phyloP scores from a whole-genome alignment of 495 filamentous ascomycete genomes.

The Penicillium lagena region DNA sequence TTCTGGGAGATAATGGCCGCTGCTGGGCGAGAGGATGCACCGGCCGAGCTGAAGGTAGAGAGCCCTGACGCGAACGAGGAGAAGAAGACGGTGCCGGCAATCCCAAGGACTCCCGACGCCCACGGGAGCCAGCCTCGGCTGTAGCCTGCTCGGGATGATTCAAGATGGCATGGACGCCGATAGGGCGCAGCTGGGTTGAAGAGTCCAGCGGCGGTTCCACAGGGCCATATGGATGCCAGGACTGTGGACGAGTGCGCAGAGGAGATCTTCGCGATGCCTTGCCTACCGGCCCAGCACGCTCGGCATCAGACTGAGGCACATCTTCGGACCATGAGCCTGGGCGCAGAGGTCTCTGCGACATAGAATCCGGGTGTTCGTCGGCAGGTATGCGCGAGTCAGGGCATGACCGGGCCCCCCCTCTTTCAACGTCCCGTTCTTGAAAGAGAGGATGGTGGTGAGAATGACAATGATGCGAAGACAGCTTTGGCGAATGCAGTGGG shows the following conservation, averaged over 20 bases:
- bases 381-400: slow-evolving; percentile 19
- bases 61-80: slow-evolving; percentile 25
- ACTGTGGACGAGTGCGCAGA: slow-evolving; percentile 25
- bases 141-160: slow-evolving; percentile 34
- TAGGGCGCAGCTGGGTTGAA: slow-evolving; percentile 31
- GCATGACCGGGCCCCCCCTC: slow-evolving; percentile 42
- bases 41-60: slow-evolving; percentile 26
- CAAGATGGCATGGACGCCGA: slow-evolving; percentile 46
- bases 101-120: slow-evolving; percentile 20
- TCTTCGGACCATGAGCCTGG: slow-evolving; percentile 26
- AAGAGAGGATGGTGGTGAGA: slow-evolving; percentile 22
- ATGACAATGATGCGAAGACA: slow-evolving; percentile 29
- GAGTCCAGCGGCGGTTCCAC: slow-evolving; percentile 33
- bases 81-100: slow-evolving; percentile 19
- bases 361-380: slow-evolving; percentile 33
- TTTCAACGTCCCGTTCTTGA: slow-evolving; percentile 22
- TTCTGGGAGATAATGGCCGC: slow-evolving; percentile 32
- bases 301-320: slow-evolving; percentile 16
- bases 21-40: slow-evolving; percentile 20
- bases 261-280: slow-evolving; percentile 18
- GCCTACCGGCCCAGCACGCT: slow-evolving; percentile 11
- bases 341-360: slow-evolving; percentile 40
- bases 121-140: slow-evolving; percentile 14
- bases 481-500: slow-evolving; percentile 22
- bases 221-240: slow-evolving; percentile 34